These are phyloP conservation scores for Actinomortierella ambigua DNA, from an alignment of 371 early-diverging fungal genomes.

Conservation along the genomic window DNA sequence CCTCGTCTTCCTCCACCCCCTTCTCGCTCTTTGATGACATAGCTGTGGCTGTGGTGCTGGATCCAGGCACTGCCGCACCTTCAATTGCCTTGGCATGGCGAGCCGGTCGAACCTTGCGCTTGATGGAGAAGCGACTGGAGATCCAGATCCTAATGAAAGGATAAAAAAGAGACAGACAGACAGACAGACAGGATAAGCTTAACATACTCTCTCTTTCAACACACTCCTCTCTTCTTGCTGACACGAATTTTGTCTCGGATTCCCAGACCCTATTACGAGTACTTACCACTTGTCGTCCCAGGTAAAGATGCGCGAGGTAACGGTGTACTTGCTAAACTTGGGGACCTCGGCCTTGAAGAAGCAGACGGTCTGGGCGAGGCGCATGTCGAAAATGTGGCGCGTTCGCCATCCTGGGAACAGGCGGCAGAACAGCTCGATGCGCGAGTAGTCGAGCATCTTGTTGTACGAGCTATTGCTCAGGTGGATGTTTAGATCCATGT, in stretches of 20 bases:
- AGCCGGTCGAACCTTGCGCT: slow-evolving; percentile 19
- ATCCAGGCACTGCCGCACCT: not conserved
- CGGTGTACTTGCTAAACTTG: slow-evolving; percentile 53
- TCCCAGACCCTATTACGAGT: too few relatives aligned
- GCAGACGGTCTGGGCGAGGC: slow-evolving; percentile 32
- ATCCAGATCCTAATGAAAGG: slow-evolving; percentile 21
- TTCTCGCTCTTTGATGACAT: not conserved
- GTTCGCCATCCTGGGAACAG: slow-evolving; percentile 47
- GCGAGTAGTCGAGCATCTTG: slow-evolving; percentile 60
- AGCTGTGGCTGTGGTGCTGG: slow-evolving; percentile 7
- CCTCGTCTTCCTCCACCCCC: too few relatives aligned
- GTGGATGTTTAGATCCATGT: slow-evolving; percentile 42
- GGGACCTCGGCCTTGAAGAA: slow-evolving; percentile 63
- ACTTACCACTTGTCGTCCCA: slow-evolving; percentile 65
- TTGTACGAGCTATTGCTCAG: slow-evolving; percentile 57
- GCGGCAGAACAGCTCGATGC: slow-evolving; percentile 53
- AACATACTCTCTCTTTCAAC: too few relatives aligned
- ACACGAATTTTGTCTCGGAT: too few relatives aligned
- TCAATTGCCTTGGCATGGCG: not conserved
- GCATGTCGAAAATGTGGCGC: slow-evolving; percentile 31
- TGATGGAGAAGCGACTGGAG: slow-evolving; percentile 42
- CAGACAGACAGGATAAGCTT: too few relatives aligned
- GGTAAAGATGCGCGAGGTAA: slow-evolving; percentile 58
- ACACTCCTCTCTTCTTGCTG: too few relatives aligned
- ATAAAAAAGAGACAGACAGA: too few relatives aligned